Evolutionary conservation across 2,329 filamentous ascomycete genomes (phyloP), one percentile per base, ranked within the genome.

Genomic region (Chaetothyriales sp.): DNA sequence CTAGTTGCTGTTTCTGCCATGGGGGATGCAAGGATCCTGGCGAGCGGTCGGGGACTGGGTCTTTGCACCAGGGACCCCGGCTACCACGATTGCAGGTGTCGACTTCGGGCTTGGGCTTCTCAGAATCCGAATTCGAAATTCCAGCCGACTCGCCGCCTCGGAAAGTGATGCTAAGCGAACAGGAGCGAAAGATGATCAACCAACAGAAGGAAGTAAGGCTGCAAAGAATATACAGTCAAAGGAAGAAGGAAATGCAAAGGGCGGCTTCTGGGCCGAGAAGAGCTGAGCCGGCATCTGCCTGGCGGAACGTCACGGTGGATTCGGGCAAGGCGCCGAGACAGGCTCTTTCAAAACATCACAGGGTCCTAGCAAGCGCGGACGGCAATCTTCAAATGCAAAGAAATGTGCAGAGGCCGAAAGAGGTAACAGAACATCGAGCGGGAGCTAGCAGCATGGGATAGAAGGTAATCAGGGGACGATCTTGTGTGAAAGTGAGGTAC

Each of bases 161-260:
- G 39, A 61, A 61, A 39, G 59, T 59, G 10, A 61, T 60, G 58
- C 51, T 59, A 3, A 60, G 58, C 49, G 58, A 61, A 46, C 50
- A 55, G 6, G 59, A 60, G 43, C 48, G 57, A 9, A 59, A 56
- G 44, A 57, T 60, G 57, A 58, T 61, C 43, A 50, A 55, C 43
- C 59, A 56, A 28, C 49, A 57, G 36, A 55, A 52, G 53, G 59
- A 61, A 44, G 52, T 61, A 7, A 54, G 52, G 32, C 51, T 49
- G 2, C 52, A 53, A 20, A 51, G 56, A 36, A 47, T 57, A 28
- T 49, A 49, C 43, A 53, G 44, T 46, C 43, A 54, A 10, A 48
- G 42, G 25, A 49, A 51, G 2, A 57, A 50, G 32, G 32, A 39
- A 39, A 39, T 39, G 12, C 10, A 39, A 39, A 39, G 12, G 32